Base-by-base conservation (phyloP, 805 yeast genomes). In the Citeromyces matritensis region DNA sequence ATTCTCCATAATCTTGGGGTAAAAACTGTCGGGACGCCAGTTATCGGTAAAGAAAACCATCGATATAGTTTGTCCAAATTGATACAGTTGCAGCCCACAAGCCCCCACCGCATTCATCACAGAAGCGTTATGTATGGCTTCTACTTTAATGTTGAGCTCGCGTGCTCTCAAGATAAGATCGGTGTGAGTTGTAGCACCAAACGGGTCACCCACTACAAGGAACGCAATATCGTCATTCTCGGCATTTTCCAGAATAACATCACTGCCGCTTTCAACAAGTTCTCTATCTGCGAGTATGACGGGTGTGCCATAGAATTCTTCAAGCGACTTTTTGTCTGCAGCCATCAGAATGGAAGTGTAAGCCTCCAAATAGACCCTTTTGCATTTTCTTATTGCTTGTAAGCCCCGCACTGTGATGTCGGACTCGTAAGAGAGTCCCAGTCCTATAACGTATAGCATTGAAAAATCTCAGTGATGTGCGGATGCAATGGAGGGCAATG, bases 61-160 rank as follows among this genome's bases (percentile, higher is more conserved):
- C 2, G 95, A 84, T n/a, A 88, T 88, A 8, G 97, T 85, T 58
- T 91, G 97, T 7, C 98, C 98, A 55, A 86, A 88, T 44, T 79
- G 85, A 55, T 88, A 88, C 36, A 88, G 63, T 54, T 88, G 98
- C 41, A 91, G 65, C 14, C 98, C 98, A 59, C 96, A 85, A 1
- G 96, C 94, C 12, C 98, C 98, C 15, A 88, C 94, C 0, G 97
- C 98, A 49, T 88, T 88, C 95, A 91, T 85, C 9, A 88, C 91
- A 11, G 95, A 81, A 1, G 98, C 98, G 53, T 88, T 88, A 58
- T 88, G 98, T 37, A 88, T 72, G 26, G 80, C 68, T 48, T 82
- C 93, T 28, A 81, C 82, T 31, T 66, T 59, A 47, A 91, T 83
- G 2, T 72, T 72, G 37, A 75, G 63, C 53, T 81, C 95, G 42